A percentile compares a stretch with the other conserved stretches of the same genome.
phyloP scores from a whole-genome alignment of 805 yeast species.

The Candida sithepensis region DNA sequence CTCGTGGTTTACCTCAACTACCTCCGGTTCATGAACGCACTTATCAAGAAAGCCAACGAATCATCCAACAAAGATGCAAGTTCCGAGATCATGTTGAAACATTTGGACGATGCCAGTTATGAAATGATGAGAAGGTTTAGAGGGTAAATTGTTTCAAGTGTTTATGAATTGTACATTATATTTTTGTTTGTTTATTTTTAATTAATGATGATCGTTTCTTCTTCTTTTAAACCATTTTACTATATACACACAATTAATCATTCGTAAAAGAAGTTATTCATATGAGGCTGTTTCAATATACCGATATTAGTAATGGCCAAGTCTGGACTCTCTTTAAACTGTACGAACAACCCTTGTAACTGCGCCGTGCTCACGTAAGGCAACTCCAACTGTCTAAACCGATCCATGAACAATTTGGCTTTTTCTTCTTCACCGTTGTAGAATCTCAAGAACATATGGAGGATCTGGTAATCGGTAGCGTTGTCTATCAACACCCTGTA shows the following conservation, averaged over 20 bases:
- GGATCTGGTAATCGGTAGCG: slow-evolving; percentile 80
- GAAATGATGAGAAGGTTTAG: slow-evolving; percentile 23
- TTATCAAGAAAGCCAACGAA: slow-evolving; percentile 37
- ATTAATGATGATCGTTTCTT: too few relatives aligned
- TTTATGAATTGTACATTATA: too few relatives aligned
- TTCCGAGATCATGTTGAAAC: slow-evolving; percentile 39
- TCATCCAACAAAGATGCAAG: slow-evolving; percentile 39
- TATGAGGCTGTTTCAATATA: slow-evolving; percentile 35
- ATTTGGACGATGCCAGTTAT: slow-evolving; percentile 32
- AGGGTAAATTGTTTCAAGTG: slow-evolving; percentile 10
- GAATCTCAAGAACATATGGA: slow-evolving; percentile 82
- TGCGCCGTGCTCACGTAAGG: slow-evolving; percentile 83
- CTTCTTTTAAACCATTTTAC: too few relatives aligned
- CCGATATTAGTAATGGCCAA: slow-evolving; percentile 68
- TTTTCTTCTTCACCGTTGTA: slow-evolving; percentile 59
- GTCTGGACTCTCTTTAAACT: slow-evolving; percentile 78
- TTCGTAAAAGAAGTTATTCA: slow-evolving; percentile 32
- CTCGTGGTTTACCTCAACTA: slow-evolving; percentile 43
- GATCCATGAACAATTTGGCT: slow-evolving; percentile 49
- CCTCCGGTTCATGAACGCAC: slow-evolving; percentile 40
- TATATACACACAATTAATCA: slow-evolving; percentile 2
- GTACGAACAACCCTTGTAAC: slow-evolving; percentile 91
- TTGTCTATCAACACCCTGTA: slow-evolving; percentile 77
- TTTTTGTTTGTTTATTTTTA: neutral
- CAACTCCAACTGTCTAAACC: slow-evolving; percentile 43